These are phyloP conservation scores for Malus hybrid DNA, from an alignment of 331 rosid genomes.

Conservation along the genomic window DNA sequence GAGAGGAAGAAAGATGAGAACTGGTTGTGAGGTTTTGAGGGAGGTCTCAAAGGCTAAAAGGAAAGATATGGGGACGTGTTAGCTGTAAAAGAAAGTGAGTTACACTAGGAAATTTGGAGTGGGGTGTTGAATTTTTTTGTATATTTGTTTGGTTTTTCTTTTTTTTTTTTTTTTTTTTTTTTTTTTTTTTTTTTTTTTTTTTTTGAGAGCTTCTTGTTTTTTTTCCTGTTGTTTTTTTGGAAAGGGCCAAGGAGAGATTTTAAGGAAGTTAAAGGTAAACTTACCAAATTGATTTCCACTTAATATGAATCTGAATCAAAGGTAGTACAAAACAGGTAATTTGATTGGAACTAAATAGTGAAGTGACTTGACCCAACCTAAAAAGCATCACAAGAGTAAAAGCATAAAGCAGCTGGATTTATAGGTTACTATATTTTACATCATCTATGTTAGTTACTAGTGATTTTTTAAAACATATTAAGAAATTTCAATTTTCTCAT, in stretches of 20 bases:
- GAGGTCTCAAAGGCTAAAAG: conserved; percentile 1
- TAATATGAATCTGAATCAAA: not conserved
- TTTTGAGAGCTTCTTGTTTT: not conserved
- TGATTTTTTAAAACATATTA: too few species aligned
- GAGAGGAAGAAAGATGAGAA: conserved; percentile 12
- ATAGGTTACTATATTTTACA: too few species aligned
- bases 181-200: not conserved
- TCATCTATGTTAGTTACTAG: too few species aligned
- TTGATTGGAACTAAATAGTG: not conserved
- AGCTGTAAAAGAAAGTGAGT: conserved; percentile 4
- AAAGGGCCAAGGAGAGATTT: not conserved
- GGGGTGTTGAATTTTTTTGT: conserved; percentile 3
- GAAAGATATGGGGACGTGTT: conserved; percentile 26
- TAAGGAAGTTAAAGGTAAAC: not conserved
- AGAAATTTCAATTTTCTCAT: not conserved
- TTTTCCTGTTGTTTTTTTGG: not conserved
- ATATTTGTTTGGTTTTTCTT: not conserved
- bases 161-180: not conserved
- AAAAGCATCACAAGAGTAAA: not conserved
- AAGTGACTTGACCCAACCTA: not conserved
- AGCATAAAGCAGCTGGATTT: not conserved
- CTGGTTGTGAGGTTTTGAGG: not conserved
- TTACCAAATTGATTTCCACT: not conserved
- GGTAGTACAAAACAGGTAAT: not conserved
- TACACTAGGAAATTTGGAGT: conserved; percentile 10